phyloP scores from a whole-genome alignment of 2,329 filamentous ascomycete genomes.

The Microcyclospora pomicola region DNA sequence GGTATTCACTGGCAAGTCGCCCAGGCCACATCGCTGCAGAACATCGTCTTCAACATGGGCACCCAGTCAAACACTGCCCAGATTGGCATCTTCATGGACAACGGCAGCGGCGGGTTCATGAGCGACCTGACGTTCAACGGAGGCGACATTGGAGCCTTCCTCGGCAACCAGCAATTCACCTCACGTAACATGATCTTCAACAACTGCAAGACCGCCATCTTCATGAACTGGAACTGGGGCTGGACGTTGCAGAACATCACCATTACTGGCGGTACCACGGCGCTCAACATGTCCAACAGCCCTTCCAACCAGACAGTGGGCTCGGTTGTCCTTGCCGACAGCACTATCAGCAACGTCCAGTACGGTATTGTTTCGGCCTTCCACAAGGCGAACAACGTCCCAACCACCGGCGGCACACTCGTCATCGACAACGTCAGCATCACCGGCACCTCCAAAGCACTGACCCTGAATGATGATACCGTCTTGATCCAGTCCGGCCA shows the following conservation, averaged over 20 bases:
- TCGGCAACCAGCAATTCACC: conserved; percentile 52
- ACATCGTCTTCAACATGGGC: conserved; percentile 45
- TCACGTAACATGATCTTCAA: conserved; percentile 38
- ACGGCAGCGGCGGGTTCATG: conserved; percentile 33
- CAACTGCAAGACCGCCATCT: conserved; percentile 35
- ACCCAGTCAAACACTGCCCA: conserved; percentile 36
- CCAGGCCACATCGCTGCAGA: conserved; percentile 47
- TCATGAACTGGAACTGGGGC: conserved; percentile 43
- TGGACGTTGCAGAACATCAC: conserved; percentile 35
- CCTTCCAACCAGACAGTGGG: conserved; percentile 46
- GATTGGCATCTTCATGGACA: conserved; percentile 25
- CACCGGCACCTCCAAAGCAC: conserved; percentile 46
- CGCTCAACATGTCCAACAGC: conserved; percentile 36
- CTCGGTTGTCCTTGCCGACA: conserved; percentile 72
- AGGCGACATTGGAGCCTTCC: conserved; percentile 44
- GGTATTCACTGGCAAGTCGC: conserved; percentile 42
- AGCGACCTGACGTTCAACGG: conserved; percentile 47
- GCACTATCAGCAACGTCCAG: conserved; percentile 59
- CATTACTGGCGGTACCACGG: conserved; percentile 30
- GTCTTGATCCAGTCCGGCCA: conserved; percentile 54
- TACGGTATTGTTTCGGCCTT: conserved; percentile 69
- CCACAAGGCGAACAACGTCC: conserved; percentile 47
- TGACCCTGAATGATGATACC: conserved; percentile 47
- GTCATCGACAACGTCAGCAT: conserved; percentile 88
- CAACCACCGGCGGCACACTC: conserved; percentile 63